These are phyloP conservation scores for Emydomyces testavorans DNA, from an alignment of 2,329 filamentous ascomycete species.

Conservation along the genomic window DNA sequence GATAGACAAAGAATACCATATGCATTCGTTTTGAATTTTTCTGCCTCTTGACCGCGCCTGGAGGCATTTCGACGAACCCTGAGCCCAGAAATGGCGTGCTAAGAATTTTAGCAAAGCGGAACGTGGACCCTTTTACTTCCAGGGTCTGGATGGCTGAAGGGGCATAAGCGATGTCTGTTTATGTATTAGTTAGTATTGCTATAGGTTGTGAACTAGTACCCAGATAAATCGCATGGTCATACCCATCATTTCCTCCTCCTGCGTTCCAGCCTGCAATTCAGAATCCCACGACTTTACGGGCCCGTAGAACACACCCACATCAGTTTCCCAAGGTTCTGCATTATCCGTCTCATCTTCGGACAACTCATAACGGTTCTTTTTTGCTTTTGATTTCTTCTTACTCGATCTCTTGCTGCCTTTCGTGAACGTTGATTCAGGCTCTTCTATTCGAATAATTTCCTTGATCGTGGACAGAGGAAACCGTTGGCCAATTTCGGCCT, in stretches of 20 bases:
- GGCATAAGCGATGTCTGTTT: conserved; percentile 49
- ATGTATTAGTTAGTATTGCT: conserved; percentile 18
- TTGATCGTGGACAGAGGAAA: conserved; percentile 61
- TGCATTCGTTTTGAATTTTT: conserved; percentile 96
- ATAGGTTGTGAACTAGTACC: not conserved
- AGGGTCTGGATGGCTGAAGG: conserved; percentile 45
- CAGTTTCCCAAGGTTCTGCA: conserved; percentile 36
- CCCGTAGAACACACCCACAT: conserved; percentile 32
- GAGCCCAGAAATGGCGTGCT: conserved; percentile 76
- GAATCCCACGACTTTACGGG: conserved; percentile 36
- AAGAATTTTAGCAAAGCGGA: conserved; percentile 81
- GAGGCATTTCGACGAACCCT: conserved; percentile 78
- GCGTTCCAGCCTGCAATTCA: conserved; percentile 27
- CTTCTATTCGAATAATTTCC: conserved; percentile 64
- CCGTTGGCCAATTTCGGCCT: conserved; percentile 43
- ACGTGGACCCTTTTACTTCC: conserved; percentile 54
- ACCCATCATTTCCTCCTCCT: conserved; percentile 35
- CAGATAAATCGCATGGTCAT: conserved; percentile 9
- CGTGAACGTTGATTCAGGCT: conserved; percentile 35
- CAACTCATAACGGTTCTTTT: conserved; percentile 29
- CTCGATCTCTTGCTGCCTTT: conserved; percentile 30
- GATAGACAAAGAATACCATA: conserved; percentile 87
- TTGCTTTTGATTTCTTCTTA: conserved; percentile 28
- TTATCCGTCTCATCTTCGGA: conserved; percentile 32
- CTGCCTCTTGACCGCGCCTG: conserved; percentile 68